Evolutionary conservation across 2,329 filamentous ascomycete genomes (phyloP).

Genomic region (Mycosphaerella sp.): DNA sequence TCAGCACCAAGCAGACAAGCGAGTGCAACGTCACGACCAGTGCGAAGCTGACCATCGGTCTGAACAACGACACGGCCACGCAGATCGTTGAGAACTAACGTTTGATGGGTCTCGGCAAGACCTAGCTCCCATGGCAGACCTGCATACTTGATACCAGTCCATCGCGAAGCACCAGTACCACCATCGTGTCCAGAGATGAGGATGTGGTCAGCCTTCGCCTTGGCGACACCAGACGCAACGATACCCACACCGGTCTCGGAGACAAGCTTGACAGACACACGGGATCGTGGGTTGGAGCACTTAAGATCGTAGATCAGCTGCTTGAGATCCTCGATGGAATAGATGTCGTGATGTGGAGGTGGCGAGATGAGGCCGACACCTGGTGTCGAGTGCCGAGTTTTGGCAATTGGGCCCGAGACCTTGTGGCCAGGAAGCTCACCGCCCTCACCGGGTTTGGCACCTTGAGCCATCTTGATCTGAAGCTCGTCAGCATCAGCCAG

Average conservation of each 20-base stretch:
- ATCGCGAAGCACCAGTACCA: conserved; percentile 91
- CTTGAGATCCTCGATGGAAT: conserved; percentile 96
- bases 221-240: conserved; percentile 93
- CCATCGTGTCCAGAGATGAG: conserved; percentile 95
- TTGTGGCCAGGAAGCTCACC: conserved; percentile 97
- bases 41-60: conserved; percentile 90
- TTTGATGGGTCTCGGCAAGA: conserved; percentile 95
- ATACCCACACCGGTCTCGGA: conserved; percentile 97
- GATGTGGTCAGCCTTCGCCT: conserved; percentile 95
- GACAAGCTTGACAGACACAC: conserved; percentile 94
- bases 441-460: conserved; percentile 94
- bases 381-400: conserved; percentile 90
- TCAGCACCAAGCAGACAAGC: conserved; percentile 95
- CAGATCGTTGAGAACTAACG: conserved; percentile 88
- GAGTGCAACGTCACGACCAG: conserved; percentile 87
- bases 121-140: conserved; percentile 95
- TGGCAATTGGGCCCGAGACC: conserved; percentile 87
- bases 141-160: conserved; percentile 98
- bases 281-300: conserved; percentile 85
- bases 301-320: conserved; percentile 97
- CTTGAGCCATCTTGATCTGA: conserved; percentile 99
- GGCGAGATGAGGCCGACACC: conserved; percentile 95
- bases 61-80: conserved; percentile 93
- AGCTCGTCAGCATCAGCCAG: conserved; percentile 92
- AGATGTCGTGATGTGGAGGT: conserved; percentile 95